Base-by-base conservation (phyloP, 352 stramenopile species). In the Phytophthora macrochlamydospora region DNA sequence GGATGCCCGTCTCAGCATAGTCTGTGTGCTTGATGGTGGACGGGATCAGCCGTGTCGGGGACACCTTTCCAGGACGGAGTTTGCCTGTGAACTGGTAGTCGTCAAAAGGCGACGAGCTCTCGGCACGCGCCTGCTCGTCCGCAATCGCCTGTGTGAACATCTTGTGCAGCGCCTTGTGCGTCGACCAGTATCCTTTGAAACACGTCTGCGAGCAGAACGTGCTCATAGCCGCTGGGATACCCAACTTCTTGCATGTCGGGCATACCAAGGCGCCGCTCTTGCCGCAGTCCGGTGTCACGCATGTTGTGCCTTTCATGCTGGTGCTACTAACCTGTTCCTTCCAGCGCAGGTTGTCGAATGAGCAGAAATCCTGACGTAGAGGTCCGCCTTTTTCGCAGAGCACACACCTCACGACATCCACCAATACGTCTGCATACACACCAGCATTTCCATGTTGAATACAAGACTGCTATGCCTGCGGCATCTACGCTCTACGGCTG, bases 151-250 rank as follows among this genome's bases (percentile, higher is more conserved):
- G 75, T 58, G 97, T 92, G 43, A 94, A 92, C 55, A 98, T 81
- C 54, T 92, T 93, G 85, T 99, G 97, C 40, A 98, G 79, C 67
- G 83, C 72, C 75, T 99, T 99, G 82, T 99, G 96, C 53, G 81
- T 70, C n/a, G 75, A 69, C 83, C 97, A 99, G 74, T 97, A 93
- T n/a, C 61, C 65, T 75, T 98, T 98, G 81, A 99, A 99, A 71
- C 96, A 99, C 7, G 93, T 79, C 82, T 98, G 92, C 51, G 75
- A 82, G 81, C 91, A 98, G 79, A 97, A 98, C 28, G 71, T 82
- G 71, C 78, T 89, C 69, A 87, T 87, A 53, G 83, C 73, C 32
- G 79, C 53, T n/a, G 89, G 89, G 44, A 97, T 78, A 31, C 80
- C 83, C 28, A 97, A 69, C 75, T 92, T 93, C 65, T 90, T 89